Conservation (phyloP, 164 flowering plant genomes). For the Macadamia integrifolia region DNA sequence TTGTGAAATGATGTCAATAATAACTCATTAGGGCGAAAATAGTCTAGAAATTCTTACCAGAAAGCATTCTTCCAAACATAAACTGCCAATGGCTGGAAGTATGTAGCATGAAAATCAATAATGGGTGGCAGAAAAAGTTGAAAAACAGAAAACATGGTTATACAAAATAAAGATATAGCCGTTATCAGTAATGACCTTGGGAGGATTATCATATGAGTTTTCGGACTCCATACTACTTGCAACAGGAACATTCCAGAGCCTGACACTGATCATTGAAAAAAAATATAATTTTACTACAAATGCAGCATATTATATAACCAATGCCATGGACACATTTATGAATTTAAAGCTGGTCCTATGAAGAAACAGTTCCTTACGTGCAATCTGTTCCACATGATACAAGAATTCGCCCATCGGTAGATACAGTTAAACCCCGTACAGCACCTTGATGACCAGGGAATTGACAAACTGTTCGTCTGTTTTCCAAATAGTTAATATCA, state of each 20-base stretch:
- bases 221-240: conserved; percentile 35
- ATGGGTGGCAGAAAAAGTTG: not conserved
- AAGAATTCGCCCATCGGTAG: conserved; percentile 82
- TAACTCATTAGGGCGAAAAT: not conserved
- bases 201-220: conserved; percentile 30
- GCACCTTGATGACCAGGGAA: conserved; percentile 93
- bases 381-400: conserved; percentile 91
- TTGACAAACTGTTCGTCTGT: conserved; percentile 72
- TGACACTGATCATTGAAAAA: conserved; percentile 48
- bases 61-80: conserved; percentile 79
- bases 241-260: conserved; percentile 83
- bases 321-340: not conserved
- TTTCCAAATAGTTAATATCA: conserved; percentile 4
- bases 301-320: not conserved
- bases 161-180: not conserved
- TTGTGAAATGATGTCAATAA: not conserved
- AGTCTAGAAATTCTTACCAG: conserved; percentile 37
- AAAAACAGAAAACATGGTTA: not conserved
- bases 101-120: conserved; percentile 5
- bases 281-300: not conserved
- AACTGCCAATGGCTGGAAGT: conserved; percentile 63
- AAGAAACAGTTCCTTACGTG: conserved; percentile 49
- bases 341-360: not conserved
- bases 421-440: conserved; percentile 78
- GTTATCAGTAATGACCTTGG: conserved; percentile 37